phyloP scores from a whole-genome alignment of 495 filamentous ascomycete genomes.

The Penicillium waksmanii region DNA sequence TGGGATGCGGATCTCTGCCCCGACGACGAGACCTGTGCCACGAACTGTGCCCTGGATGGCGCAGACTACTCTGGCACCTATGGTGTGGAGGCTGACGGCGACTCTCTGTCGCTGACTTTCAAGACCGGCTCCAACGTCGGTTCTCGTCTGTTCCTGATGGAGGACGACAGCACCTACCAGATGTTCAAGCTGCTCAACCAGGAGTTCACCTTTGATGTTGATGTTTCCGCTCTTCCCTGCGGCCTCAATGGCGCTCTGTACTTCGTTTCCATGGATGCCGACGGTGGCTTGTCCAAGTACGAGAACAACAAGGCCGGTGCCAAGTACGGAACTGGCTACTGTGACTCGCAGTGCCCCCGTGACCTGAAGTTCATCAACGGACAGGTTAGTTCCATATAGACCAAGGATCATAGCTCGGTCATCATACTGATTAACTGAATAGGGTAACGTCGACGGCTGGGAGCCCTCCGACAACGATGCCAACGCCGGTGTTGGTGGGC shows the following conservation, averaged over 20 bases:
- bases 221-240: conserved; percentile 65
- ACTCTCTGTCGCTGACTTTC: conserved; percentile 58
- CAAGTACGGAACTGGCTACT: conserved; percentile 74
- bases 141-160: conserved; percentile 64
- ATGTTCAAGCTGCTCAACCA: conserved; percentile 60
- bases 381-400: conserved; percentile 22
- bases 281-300: conserved; percentile 58
- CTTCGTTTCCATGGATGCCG: conserved; percentile 65
- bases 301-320: conserved; percentile 68
- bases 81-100: conserved; percentile 57
- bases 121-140: conserved; percentile 52
- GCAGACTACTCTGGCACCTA: conserved; percentile 60
- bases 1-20: conserved; percentile 62
- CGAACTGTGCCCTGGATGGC: conserved; percentile 64
- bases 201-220: conserved; percentile 73
- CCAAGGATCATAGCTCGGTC: not conserved
- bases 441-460: conserved; percentile 65
- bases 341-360: conserved; percentile 71
- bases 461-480: conserved; percentile 55
- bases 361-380: conserved; percentile 73
- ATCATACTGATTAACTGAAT: not conserved
- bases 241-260: conserved; percentile 79
- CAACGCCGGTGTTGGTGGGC: conserved; percentile 61
- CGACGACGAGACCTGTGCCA: conserved; percentile 55
- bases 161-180: conserved; percentile 60